These are phyloP conservation scores for Spathaspora sp. DNA, from an alignment of 1,139 yeast species.

Conservation along the genomic window DNA sequence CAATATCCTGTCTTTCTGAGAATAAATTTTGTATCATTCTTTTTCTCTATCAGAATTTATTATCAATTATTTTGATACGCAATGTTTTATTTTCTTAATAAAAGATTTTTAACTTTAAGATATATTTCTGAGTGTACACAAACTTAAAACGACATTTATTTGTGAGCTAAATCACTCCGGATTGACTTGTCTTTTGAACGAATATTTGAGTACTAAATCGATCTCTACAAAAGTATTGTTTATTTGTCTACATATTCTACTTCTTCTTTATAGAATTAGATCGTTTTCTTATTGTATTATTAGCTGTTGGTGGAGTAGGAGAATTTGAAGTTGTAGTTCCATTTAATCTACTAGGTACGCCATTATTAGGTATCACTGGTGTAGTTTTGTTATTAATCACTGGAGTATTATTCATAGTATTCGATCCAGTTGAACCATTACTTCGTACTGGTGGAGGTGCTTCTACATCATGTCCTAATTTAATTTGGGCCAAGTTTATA, in stretches of 20 bases:
- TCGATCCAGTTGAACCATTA: conserved; percentile 7
- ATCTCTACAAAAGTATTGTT: too few relatives aligned
- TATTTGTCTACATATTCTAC: not conserved
- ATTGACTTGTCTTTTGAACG: too few relatives aligned
- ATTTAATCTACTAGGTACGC: not conserved
- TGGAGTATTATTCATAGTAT: conserved; percentile 12
- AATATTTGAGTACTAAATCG: too few relatives aligned
- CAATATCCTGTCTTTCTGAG: too few relatives aligned
- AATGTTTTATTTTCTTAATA: too few relatives aligned
- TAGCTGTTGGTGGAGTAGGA: conserved; percentile 5
- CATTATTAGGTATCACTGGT: conserved; percentile 7
- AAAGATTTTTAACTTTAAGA: too few relatives aligned
- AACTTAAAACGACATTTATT: too few relatives aligned
- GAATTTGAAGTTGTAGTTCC: not conserved
- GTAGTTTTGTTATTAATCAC: conserved; percentile 9
- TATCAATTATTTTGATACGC: too few relatives aligned
- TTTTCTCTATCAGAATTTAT: too few relatives aligned
- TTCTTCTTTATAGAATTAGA: conserved; percentile 6
- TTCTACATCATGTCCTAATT: conserved; percentile 48
- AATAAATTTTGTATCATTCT: too few relatives aligned
- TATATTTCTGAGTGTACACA: too few relatives aligned
- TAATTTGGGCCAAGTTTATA: conserved; percentile 50
- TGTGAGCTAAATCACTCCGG: too few relatives aligned
- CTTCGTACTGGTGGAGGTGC: conserved; percentile 18
- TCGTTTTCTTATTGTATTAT: conserved; percentile 4